phyloP scores from a whole-genome alignment of 768 basidiomycete species.

The Mycena belliarum region DNA sequence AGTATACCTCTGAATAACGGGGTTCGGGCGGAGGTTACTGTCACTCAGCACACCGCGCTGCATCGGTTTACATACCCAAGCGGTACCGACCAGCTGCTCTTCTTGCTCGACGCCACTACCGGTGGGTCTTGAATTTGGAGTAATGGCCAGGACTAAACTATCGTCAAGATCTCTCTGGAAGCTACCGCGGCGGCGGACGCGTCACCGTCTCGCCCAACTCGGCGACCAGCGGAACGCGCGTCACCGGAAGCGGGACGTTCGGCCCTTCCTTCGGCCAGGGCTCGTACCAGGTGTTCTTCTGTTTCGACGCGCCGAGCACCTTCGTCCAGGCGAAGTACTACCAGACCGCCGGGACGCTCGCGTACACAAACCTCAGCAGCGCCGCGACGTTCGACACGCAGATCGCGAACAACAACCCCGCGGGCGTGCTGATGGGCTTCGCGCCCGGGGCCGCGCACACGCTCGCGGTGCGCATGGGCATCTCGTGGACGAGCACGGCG shows the following conservation, averaged over 20 bases:
- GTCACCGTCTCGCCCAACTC: slow-evolving; percentile 12
- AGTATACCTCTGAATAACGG: slow-evolving; percentile 38
- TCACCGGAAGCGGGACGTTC: slow-evolving; percentile 13
- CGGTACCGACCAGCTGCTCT: slow-evolving; percentile 31
- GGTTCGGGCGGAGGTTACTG: slow-evolving; percentile 46
- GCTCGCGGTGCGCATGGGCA: slow-evolving; percentile 42
- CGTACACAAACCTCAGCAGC: slow-evolving; percentile 2
- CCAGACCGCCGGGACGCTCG: not conserved
- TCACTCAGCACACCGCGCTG: slow-evolving; percentile 43
- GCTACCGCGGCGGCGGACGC: slow-evolving; percentile 2
- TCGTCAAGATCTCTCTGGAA: slow-evolving; percentile 12
- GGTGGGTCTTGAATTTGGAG: not conserved
- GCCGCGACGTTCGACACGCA: not conserved
- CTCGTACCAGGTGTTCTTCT: slow-evolving; percentile 14
- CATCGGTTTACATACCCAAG: slow-evolving; percentile 47
- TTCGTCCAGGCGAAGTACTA: slow-evolving; percentile 17
- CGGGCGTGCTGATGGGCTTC: slow-evolving; percentile 23
- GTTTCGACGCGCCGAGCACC: slow-evolving; percentile 8
- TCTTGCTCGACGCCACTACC: slow-evolving; percentile 13
- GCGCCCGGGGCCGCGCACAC: slow-evolving; percentile 27
- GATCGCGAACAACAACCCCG: slow-evolving; percentile 4
- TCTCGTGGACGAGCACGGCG: slow-evolving; percentile 42
- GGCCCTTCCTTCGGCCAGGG: slow-evolving; percentile 18
- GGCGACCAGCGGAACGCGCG: slow-evolving; percentile 9
- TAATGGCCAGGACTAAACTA: not conserved